Conservation (phyloP, 1,139 yeast species). For the Petasospora fabianii region DNA sequence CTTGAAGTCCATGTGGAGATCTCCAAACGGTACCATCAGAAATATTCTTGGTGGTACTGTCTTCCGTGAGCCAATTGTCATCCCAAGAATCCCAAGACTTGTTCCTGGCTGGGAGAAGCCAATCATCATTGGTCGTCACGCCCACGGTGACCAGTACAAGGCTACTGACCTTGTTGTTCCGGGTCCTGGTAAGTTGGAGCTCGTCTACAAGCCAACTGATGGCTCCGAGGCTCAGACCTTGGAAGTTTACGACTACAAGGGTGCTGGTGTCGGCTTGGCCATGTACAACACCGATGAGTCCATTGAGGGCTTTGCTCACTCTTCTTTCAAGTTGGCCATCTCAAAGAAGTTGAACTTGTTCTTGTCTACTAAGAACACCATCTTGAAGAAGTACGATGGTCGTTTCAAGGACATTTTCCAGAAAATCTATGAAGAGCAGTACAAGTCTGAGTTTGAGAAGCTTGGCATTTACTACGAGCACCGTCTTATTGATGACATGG, state of each 20-base stretch:
- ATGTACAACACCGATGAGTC: conserved; percentile 85
- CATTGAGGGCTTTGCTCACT: conserved; percentile 73
- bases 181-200: conserved; percentile 63
- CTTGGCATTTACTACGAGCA: conserved; percentile 74
- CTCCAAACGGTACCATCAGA: conserved; percentile 83
- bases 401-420: conserved; percentile 78
- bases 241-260: conserved; percentile 54
- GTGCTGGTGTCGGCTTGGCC: conserved; percentile 71
- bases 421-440: conserved; percentile 54
- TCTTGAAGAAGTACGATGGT: conserved; percentile 78
- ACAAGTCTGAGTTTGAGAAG: conserved; percentile 54
- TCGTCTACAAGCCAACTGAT: conserved; percentile 59
- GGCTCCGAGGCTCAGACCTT: conserved; percentile 41
- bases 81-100: conserved; percentile 70
- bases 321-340: conserved; percentile 73
- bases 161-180: conserved; percentile 72
- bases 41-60: conserved; percentile 81
- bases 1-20: conserved; percentile 79
- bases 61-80: conserved; percentile 78
- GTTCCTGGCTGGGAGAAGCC: conserved; percentile 81
- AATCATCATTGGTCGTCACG: conserved; percentile 82
- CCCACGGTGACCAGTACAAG: conserved; percentile 81
- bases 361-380: conserved; percentile 76
- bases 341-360: conserved; percentile 52
- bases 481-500: conserved; percentile 84